Evolutionary conservation across 371 early-diverging fungal species (phyloP), one percentile per base, ranked within the genome.

Genomic region (Thermomucor indicae-seudaticae): DNA sequence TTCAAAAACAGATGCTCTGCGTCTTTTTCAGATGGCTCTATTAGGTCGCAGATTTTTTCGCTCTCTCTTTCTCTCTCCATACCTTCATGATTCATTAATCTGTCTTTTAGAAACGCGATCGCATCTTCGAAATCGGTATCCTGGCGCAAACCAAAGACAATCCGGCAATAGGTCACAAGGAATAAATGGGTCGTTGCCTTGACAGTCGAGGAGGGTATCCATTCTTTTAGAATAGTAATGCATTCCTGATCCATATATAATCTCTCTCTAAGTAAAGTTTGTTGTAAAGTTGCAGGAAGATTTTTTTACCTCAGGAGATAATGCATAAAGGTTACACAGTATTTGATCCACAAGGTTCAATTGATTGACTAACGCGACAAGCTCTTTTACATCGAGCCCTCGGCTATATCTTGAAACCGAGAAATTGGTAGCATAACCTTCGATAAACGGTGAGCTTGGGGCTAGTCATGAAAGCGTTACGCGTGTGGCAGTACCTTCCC

Each of bases 381-480:
- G 56, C 35, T 61, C 61, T 12, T 10, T 8, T 22, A 53, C 8
- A 17, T 28, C n/a, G 16, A 61, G 16, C 1, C 62, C 64, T 16
- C 49, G 43, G 17, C 51, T 28, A 46, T 56, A 67, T 8, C 58
- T 56, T 16, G 61, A 62, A 19, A 53, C 39, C 25, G 55, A 35
- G 20, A 67, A 67, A 34, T 61, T 53, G 0, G 34, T 35, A 4
- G 30, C 23, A 25, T 43, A 40, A 17, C 51, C 66, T 66, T 19
- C 14, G 32, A 22, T 14, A 40, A 19, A 47, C 20, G 11, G 12
- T 23, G 22, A 0, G 11, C 17, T 50, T 25, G 20, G 4, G 20
- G 41, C n/a, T 22, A 14, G 22, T 10, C 14, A 10, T 12, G 38
- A 22, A 5, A 11, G 49, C 6, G 23, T 19, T 24, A 20, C 6